These are phyloP conservation scores for Immersiella caudata DNA, from an alignment of 495 filamentous ascomycete species.

Conservation along the genomic window DNA sequence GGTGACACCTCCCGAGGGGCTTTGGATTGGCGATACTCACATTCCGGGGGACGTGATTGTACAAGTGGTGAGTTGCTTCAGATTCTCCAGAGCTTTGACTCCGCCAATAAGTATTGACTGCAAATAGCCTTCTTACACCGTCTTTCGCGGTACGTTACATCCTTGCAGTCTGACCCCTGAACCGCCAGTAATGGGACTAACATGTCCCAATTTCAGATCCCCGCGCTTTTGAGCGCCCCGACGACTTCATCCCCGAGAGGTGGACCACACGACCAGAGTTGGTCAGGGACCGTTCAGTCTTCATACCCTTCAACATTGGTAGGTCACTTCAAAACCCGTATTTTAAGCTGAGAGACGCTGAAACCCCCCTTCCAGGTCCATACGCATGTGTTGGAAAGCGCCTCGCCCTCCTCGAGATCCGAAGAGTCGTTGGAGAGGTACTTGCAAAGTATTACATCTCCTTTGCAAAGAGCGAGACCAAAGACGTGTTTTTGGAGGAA, in stretches of 20 bases:
- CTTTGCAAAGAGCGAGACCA: slow-evolving; percentile 14
- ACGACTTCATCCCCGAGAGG: slow-evolving; percentile 53
- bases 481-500: slow-evolving; percentile 24
- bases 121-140: slow-evolving; percentile 18
- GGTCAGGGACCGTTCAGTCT: slow-evolving; percentile 50
- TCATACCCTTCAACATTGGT: slow-evolving; percentile 54
- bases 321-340: neutral
- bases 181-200: neutral
- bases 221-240: slow-evolving; percentile 12
- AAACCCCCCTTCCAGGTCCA: slow-evolving; percentile 7
- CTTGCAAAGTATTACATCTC: slow-evolving; percentile 27
- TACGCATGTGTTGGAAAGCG: slow-evolving; percentile 35
- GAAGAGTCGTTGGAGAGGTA: slow-evolving; percentile 31
- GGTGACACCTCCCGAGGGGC: slow-evolving; percentile 32
- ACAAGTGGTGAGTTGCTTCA: neutral
- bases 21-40: slow-evolving; percentile 28
- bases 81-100: too few species aligned
- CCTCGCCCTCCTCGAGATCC: slow-evolving; percentile 30
- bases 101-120: too few species aligned
- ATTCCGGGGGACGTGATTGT: slow-evolving; percentile 34
- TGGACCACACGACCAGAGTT: slow-evolving; percentile 54
- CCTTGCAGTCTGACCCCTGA: neutral
- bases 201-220: slow-evolving; percentile 7
- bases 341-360: neutral
- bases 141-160: slow-evolving; percentile 25